Base-by-base conservation (phyloP, 805 yeast genomes). In the Saccharomyces jurei region DNA sequence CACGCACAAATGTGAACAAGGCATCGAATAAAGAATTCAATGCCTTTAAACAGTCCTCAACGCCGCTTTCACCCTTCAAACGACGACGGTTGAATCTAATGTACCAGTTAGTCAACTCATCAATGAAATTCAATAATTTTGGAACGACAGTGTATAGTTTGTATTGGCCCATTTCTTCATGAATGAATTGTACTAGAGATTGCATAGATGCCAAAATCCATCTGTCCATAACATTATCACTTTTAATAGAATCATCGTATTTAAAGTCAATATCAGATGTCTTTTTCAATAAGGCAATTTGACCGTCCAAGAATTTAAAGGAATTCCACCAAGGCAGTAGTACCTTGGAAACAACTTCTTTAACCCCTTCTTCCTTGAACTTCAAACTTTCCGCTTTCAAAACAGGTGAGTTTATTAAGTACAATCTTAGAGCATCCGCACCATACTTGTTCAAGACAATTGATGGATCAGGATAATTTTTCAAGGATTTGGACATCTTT, bases 281-380 rank as follows among this genome's bases (percentile, higher is more conserved):
- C 77, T 92, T 94, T 75, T 86, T 83, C 69, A 87, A 80, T 53
- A 94, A 74, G 27, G 89, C 87, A 61, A 91, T 87, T 66, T 95
- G 96, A 62, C 94, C 97, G 67, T 91, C 96, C 77, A 91, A 86
- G 78, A 94, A 94, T 74, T 92, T 94, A 81, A 78, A 92, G 30
- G 97, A 88, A 77, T 94, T 94, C 90, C 92, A 94, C 99, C 98
- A 95, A 65, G 99, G 99, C 66, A 94, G 79, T 67, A 92, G 76
- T 48, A 94, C 99, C 74, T 91, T 89, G 32, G 97, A 86, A 46
- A 94, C 95, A 68, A 94, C 96, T 74, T 94, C 99, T 68, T 90
- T 89, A 46, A 94, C 99, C 76, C 99, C 99, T 70, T 92, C 98
- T 76, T 94, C 99, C 74, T 90, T 91, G 80, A 94, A 94, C 69